Evolutionary conservation across 192 early-diverging fungal genomes (phyloP).

Genomic region (Umbelopsis ramanniana): DNA sequence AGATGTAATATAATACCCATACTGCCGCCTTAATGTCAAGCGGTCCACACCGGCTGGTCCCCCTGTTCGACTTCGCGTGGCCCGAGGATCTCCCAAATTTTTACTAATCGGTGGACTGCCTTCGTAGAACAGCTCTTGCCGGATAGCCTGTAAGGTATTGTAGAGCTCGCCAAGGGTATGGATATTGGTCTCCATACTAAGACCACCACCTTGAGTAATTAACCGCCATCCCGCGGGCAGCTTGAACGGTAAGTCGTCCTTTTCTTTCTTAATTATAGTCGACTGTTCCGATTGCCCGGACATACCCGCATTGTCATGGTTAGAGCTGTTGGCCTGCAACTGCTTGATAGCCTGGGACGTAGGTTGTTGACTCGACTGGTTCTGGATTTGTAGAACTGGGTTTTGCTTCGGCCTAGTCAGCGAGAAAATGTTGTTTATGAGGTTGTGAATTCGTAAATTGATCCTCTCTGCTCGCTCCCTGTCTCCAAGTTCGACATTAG

Average conservation of each 20-base stretch:
- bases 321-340: too few relatives aligned
- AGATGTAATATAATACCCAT: conserved; percentile 12
- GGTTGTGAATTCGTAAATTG: not conserved
- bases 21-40: not conserved
- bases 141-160: conserved; percentile 21
- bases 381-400: not conserved
- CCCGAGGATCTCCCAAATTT: not conserved
- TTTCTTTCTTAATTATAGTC: not conserved
- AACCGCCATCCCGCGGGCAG: conserved; percentile 3
- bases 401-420: not conserved
- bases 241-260: not conserved
- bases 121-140: conserved; percentile 5
- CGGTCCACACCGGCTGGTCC: not conserved
- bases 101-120: not conserved
- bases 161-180: conserved; percentile 36
- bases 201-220: conserved; percentile 11
- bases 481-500: conserved; percentile 15
- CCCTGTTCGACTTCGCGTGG: not conserved
- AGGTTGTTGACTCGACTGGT: not conserved
- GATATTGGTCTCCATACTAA: conserved; percentile 35
- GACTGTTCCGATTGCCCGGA: not conserved
- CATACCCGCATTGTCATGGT: not conserved
- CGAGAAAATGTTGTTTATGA: not conserved
- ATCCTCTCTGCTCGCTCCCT: conserved; percentile 11
- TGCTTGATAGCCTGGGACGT: too few relatives aligned